These are phyloP conservation scores for Botryotinia convoluta DNA, from an alignment of 2,329 filamentous ascomycete species.

Conservation along the genomic window DNA sequence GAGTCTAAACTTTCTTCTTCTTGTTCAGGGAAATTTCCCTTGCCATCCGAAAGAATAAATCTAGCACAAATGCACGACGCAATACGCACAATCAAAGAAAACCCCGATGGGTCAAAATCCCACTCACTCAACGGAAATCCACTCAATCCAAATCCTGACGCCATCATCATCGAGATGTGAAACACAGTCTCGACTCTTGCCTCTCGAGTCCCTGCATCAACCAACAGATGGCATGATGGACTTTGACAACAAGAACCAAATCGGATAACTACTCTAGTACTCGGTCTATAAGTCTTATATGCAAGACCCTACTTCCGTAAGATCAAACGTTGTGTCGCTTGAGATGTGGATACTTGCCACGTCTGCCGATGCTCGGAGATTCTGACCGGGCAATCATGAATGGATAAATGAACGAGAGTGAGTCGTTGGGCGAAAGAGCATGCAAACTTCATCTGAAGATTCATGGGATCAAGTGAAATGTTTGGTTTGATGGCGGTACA, in stretches of 20 bases:
- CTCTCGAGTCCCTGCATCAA: constrained; percentile 7
- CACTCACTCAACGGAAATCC: background rate
- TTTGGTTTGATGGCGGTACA: background rate
- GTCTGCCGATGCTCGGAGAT: background rate
- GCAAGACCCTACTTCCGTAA: constrained; percentile 3
- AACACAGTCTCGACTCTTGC: background rate
- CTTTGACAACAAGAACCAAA: constrained; percentile 2
- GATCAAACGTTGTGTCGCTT: constrained; percentile 6
- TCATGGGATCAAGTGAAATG: background rate
- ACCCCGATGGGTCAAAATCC: background rate
- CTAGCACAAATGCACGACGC: background rate
- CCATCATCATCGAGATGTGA: background rate
- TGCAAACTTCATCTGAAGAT: background rate
- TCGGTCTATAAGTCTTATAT: constrained; percentile 12
- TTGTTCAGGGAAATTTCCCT: background rate
- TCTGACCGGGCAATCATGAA: background rate
- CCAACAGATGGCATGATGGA: background rate
- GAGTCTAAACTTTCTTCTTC: background rate
- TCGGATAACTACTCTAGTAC: constrained; percentile 7
- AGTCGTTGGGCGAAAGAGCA: background rate
- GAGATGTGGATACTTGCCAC: constrained; percentile 14
- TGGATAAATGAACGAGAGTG: background rate
- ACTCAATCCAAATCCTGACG: background rate
- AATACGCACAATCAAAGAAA: background rate
- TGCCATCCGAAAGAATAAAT: background rate